Base-by-base conservation (phyloP, 2,329 filamentous ascomycete species). In the Laburnicola sp. region DNA sequence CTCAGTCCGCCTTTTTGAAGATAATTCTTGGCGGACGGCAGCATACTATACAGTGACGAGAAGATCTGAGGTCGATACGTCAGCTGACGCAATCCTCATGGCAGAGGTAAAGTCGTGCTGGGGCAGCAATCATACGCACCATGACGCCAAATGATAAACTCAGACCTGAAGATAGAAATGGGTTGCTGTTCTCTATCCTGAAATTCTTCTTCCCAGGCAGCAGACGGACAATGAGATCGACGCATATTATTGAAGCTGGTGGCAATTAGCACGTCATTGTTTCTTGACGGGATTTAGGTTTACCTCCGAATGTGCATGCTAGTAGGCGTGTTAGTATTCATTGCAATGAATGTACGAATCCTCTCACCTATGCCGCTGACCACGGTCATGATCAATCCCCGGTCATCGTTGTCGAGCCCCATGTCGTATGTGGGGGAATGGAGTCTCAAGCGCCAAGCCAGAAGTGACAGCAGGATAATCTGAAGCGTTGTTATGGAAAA, bases 111-210 rank as follows among this genome's bases (percentile, higher is more conserved):
- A n/a, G n/a, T n/a, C n/a, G n/a, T 32, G n/a, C 10, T 8, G 7
- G 2, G 7, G 3, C 25, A 10, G 11, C 30, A 23, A 16, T 25
- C 26, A 48, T 23, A 69, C 83, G 59, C 73, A 96, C 92, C 91
- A 99, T 96, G 39, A 97, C 92, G 37, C 94, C 93, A 61, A 96
- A 96, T 70, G 91, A 97, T 58, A 99, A 76, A 73, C 92, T 96
- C 54, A 97, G 76, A 0, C 93, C 97, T 22, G 86, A 85, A 0
- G 92, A 92, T 3, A 97, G 80, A 70, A 99, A 99, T 22, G 80
- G 80, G 76, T 89, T 93, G 75, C 89, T 97, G 56, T 96, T 88
- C 68, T 95, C 85, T 60, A 99, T 95, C 62, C 85, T 84, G 72
- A 97, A 99, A 68, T 86, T 80, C 63, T 80, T 84, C 73, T 87